These are phyloP conservation scores for Trichosporon sp. DNA, from an alignment of 1,284 basidiomycete species.

Conservation along the genomic window DNA sequence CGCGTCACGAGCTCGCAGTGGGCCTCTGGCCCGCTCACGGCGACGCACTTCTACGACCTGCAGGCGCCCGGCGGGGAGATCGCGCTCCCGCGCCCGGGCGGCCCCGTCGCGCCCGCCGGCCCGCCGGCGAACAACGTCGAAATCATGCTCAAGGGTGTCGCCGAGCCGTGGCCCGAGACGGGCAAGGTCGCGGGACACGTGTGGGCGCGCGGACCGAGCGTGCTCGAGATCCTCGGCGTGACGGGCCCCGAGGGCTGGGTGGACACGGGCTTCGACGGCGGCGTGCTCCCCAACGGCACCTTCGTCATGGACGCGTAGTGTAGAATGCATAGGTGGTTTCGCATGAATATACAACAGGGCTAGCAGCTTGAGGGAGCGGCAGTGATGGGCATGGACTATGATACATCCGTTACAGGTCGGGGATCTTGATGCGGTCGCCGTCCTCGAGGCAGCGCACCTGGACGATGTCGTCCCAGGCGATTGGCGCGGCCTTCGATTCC, in stretches of 20 bases:
- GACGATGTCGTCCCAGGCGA: constrained; percentile 42
- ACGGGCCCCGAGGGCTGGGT: constrained; percentile 31
- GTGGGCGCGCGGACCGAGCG: constrained; percentile 34
- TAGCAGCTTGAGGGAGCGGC: neutral
- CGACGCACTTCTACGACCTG: constrained; percentile 43
- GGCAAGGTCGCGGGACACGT: constrained; percentile 25
- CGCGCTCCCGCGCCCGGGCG: constrained; percentile 12
- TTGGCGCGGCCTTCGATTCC: constrained; percentile 33
- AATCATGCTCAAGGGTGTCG: constrained; percentile 31
- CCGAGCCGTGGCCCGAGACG: constrained; percentile 15
- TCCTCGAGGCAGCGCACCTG: constrained; percentile 44
- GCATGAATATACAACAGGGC: neutral
- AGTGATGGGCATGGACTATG: neutral
- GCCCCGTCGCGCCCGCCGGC: constrained; percentile 32
- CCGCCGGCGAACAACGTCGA: constrained; percentile 46
- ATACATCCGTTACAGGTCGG: neutral
- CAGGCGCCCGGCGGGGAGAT: constrained; percentile 24
- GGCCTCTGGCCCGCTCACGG: constrained; percentile 40
- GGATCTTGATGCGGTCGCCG: constrained; percentile 33
- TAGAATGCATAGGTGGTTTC: neutral
- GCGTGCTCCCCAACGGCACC: constrained; percentile 41
- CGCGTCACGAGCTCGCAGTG: constrained; percentile 29
- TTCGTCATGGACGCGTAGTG: constrained; percentile 21
- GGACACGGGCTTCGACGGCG: constrained; percentile 29
- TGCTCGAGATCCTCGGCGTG: constrained; percentile 18